Percentiles rank a stretch among this genome's conserved stretches.
These are phyloP conservation scores for Fusarium sp. DNA, from an alignment of 2,329 filamentous ascomycete species.

Conservation along the genomic window DNA sequence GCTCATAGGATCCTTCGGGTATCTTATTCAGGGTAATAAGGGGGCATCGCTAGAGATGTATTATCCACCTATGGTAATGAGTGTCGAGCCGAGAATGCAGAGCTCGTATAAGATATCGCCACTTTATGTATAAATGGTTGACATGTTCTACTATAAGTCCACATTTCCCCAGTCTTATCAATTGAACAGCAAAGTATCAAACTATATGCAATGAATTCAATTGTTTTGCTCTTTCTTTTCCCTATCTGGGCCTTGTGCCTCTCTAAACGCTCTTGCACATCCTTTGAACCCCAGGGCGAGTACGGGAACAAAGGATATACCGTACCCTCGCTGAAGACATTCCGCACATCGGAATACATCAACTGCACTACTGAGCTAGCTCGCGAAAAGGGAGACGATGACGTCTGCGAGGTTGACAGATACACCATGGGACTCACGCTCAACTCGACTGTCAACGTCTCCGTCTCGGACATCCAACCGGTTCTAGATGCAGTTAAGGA, in stretches of 20 bases:
- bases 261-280: not conserved
- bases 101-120: not conserved
- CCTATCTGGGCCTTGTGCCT: not conserved
- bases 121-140: not conserved
- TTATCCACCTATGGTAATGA: not conserved
- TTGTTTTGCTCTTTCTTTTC: not conserved
- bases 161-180: not conserved
- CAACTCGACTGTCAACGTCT: conserved; percentile 1
- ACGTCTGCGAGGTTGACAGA: not conserved
- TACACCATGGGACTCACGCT: not conserved
- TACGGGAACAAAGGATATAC: not conserved
- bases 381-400: not conserved
- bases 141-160: not conserved
- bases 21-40: not conserved
- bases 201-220: not conserved
- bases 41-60: not conserved
- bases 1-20: not conserved
- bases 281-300: not conserved
- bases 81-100: not conserved
- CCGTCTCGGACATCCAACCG: not conserved
- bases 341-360: not conserved
- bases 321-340: not conserved
- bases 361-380: not conserved
- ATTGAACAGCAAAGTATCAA: not conserved
- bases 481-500: not conserved